phyloP scores from a whole-genome alignment of 352 stramenopile genomes.

The Globisporangium paroecandrum region DNA sequence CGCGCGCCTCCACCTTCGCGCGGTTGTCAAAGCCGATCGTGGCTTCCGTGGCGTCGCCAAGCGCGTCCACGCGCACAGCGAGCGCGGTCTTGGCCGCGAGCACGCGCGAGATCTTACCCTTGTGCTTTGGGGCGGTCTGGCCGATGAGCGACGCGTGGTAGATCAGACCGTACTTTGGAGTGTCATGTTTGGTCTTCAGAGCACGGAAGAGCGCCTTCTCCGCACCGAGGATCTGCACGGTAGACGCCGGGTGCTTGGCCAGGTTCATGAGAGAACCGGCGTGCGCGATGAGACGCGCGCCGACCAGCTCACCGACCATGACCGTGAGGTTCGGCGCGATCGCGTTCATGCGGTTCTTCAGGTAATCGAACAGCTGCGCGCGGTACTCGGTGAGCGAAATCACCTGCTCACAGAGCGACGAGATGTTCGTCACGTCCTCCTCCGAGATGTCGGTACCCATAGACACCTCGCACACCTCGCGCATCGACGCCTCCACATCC shows the following conservation, averaged over 20 bases:
- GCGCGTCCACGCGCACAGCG: constrained; percentile 98
- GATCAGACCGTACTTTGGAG: constrained; percentile 99
- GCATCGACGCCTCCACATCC: constrained; percentile 93
- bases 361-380: constrained; percentile 99
- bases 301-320: constrained; percentile 98
- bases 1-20: constrained; percentile 97
- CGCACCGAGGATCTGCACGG: constrained; percentile 98
- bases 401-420: constrained; percentile 90
- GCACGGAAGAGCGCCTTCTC: constrained; percentile 99
- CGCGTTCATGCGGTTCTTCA: constrained; percentile 99
- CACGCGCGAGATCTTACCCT: constrained; percentile 99
- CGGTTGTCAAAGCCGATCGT: constrained; percentile 97
- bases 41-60: constrained; percentile 94
- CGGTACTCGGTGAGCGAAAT: constrained; percentile 88
- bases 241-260: constrained; percentile 98
- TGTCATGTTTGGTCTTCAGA: constrained; percentile 99
- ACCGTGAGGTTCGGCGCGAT: constrained; percentile 99
- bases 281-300: constrained; percentile 98
- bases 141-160: constrained; percentile 99
- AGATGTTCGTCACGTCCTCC: constrained; percentile 97
- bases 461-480: constrained; percentile 97
- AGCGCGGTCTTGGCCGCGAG: constrained; percentile 98
- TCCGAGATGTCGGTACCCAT: constrained; percentile 99
- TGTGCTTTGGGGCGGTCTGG: constrained; percentile 99
- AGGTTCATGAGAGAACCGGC: constrained; percentile 99